phyloP scores from a whole-genome alignment of 2,329 filamentous ascomycete species.

The Trichophyton mentagrophytes region DNA sequence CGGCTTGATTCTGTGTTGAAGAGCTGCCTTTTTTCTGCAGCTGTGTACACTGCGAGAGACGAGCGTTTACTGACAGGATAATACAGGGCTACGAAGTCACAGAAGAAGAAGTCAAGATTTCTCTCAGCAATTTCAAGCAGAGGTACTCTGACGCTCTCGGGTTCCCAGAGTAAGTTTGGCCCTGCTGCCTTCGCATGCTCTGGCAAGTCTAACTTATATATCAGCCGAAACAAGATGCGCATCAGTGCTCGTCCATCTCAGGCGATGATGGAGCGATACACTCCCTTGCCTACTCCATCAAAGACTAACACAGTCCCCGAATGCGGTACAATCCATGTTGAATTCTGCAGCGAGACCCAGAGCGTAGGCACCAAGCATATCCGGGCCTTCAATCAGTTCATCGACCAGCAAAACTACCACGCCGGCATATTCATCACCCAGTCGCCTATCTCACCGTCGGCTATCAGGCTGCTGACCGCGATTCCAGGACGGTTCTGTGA shows the following conservation, averaged over 20 bases:
- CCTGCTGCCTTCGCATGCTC: not conserved
- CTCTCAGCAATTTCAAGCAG: constrained; percentile 64
- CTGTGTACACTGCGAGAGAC: not conserved
- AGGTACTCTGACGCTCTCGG: constrained; percentile 63
- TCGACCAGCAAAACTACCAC: constrained; percentile 67
- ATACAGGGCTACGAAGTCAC: constrained; percentile 79
- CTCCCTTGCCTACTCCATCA: constrained; percentile 53
- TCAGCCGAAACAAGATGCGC: constrained; percentile 68
- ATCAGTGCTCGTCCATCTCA: constrained; percentile 78
- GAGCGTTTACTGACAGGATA: not conserved
- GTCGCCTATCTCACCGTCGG: constrained; percentile 69
- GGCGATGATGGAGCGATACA: constrained; percentile 74
- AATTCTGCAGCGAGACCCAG: constrained; percentile 69
- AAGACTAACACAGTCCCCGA: constrained; percentile 51
- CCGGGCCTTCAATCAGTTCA: constrained; percentile 73
- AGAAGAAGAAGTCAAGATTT: constrained; percentile 77
- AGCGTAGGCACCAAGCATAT: constrained; percentile 80
- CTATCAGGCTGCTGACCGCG: constrained; percentile 71
- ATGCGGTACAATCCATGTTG: constrained; percentile 81
- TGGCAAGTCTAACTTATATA: not conserved
- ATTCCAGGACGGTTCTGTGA: constrained; percentile 73
- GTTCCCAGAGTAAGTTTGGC: constrained; percentile 54
- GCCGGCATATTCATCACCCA: constrained; percentile 84
- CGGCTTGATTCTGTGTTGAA: constrained; percentile 21
- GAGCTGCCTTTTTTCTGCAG: not conserved